Conservation (phyloP, 2,329 filamentous ascomycete genomes). For the Pestalotiopsis sp. region DNA sequence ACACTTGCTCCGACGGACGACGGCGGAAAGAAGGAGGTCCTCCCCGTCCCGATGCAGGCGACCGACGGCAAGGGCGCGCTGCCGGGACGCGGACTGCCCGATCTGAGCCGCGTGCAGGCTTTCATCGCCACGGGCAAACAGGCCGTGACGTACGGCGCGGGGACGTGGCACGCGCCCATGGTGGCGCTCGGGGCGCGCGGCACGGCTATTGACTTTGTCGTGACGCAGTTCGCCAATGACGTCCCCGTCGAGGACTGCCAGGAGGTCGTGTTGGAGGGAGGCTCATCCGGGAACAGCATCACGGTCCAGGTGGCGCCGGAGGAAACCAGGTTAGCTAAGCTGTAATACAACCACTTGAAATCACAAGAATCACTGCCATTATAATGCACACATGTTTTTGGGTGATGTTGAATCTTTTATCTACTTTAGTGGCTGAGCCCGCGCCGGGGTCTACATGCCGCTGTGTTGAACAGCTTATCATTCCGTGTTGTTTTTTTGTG, state of each 20-base stretch:
- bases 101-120: conserved; percentile 70
- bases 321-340: conserved; percentile 17
- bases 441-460: not conserved
- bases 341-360: conserved; percentile 13
- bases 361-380: not conserved
- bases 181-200: conserved; percentile 70
- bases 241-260: conserved; percentile 86
- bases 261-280: conserved; percentile 56
- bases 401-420: not conserved
- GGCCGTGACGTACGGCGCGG: conserved; percentile 88
- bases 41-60: conserved; percentile 42
- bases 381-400: not conserved
- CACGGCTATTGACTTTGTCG: conserved; percentile 78
- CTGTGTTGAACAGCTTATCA: not conserved
- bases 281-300: conserved; percentile 32
- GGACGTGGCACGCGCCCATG: conserved; percentile 98
- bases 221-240: conserved; percentile 87
- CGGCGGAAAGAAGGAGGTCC: conserved; percentile 25
- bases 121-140: conserved; percentile 80
- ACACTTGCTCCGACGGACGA: conserved; percentile 56
- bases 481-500: not conserved
- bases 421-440: not conserved
- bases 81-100: conserved; percentile 69
- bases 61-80: conserved; percentile 34
- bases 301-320: conserved; percentile 26